Evolutionary conservation across 495 filamentous ascomycete genomes (phyloP).

Genomic region (Geopyxis carbonaria): DNA sequence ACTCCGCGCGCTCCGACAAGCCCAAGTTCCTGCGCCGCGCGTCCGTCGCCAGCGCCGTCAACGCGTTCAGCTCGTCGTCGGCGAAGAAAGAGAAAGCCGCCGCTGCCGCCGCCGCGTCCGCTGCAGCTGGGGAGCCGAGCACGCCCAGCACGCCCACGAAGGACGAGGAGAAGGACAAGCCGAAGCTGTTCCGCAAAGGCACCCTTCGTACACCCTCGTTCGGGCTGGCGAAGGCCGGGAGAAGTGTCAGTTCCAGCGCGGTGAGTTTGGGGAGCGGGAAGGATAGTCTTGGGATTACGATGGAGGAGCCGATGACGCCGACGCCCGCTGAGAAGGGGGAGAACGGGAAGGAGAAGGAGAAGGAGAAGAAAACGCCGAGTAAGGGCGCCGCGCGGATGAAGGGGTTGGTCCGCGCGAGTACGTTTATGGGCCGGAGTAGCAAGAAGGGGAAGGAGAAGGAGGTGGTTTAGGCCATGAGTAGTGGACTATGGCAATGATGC

Average conservation of each 20-base stretch:
- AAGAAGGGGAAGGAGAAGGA: slow-evolving; percentile 4
- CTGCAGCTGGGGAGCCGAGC: background rate
- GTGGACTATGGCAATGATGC: too few species aligned
- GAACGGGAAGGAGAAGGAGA: too few species aligned
- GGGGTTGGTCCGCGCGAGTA: background rate
- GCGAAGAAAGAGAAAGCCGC: too few species aligned
- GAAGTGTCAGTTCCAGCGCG: background rate
- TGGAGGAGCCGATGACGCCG: background rate
- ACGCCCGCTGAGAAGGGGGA: too few species aligned
- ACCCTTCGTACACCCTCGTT: background rate
- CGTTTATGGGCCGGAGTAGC: slow-evolving; percentile 1
- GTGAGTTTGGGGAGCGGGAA: background rate
- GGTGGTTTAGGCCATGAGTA: too few species aligned
- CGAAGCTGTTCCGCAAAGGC: slow-evolving; percentile 2
- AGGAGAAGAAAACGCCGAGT: too few species aligned
- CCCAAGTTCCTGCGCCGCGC: slow-evolving; percentile 1
- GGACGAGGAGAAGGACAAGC: background rate
- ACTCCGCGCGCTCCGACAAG: too few species aligned
- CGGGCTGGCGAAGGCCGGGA: background rate
- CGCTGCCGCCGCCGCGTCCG: background rate
- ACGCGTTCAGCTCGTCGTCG: too few species aligned
- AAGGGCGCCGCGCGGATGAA: slow-evolving; percentile 4
- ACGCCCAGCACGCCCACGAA: slow-evolving; percentile 1
- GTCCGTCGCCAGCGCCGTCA: too few species aligned
- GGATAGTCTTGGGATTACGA: background rate